Base-by-base conservation (phyloP, 768 basidiomycete genomes). In the Solioccasus polychromus region DNA sequence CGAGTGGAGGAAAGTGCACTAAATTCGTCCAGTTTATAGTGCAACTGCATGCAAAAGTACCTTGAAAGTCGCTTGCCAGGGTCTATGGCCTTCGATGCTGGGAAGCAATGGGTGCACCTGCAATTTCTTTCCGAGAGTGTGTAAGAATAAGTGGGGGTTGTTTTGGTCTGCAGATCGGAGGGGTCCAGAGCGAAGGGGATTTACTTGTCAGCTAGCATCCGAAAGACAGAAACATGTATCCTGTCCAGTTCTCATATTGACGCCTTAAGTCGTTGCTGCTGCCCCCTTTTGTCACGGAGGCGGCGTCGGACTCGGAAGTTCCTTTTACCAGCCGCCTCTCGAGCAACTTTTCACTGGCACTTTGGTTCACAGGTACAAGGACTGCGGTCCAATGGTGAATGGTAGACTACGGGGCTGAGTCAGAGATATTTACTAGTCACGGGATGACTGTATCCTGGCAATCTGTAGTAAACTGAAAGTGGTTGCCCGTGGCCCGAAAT, bases 121-220 rank as follows among this genome's bases (percentile, higher is more conserved):
- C 69, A 18, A 54, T 44, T 29, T 45, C 44, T 42, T 44, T 30
- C 50, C 53, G 38, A 14, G 46, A 38, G 25, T 38, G 44, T 2
- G 43, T 17, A 47, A 48, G 44, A 45, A 7, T n/a, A 36, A 26
- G n/a, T n/a, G n/a, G n/a, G n/a, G n/a, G n/a, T n/a, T n/a, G n/a
- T 82, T 87, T 59, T 86, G 71, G 40, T 89, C 85, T 6, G 85
- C 84, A 1, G 76, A 72, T 49, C 71, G 64, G 34, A 86, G 74
- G 10, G 68, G 61, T 8, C 79, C 82, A 8, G 71, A 75, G n/a
- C 87, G 75, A 26, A 91, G 65, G 2, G 90, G 88, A 64, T 87
- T 91, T 92, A 83, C 60, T 88, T 86, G 70, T 92, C 90, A 26
- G 91, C 75, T 5, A 92, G 74, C 88, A 94, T 92, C 18, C 89